phyloP scores from a whole-genome alignment of 139 green algal genomes.

The Tetraselmis striata region DNA sequence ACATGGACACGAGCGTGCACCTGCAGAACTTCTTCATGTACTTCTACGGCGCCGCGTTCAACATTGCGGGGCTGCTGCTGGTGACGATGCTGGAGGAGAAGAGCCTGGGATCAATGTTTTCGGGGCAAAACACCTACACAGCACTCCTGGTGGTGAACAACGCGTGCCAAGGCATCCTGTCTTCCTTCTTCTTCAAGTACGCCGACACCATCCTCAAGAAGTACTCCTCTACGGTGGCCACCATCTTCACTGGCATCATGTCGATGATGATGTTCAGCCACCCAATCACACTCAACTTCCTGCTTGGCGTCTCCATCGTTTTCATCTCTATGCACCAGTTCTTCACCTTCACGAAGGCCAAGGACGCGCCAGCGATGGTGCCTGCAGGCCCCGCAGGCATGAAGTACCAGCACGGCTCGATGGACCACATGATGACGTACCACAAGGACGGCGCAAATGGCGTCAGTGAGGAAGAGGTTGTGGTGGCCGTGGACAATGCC shows the following conservation, averaged over 20 bases:
- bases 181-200: slow-evolving; percentile 97
- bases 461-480: too few relatives aligned
- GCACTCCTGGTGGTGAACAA: slow-evolving; percentile 88
- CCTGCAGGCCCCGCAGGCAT: too few relatives aligned
- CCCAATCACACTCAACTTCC: slow-evolving; percentile 86
- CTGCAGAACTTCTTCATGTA: slow-evolving; percentile 98
- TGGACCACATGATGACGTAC: too few relatives aligned
- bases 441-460: too few relatives aligned
- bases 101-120: slow-evolving; percentile 43
- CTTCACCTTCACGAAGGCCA: too few relatives aligned
- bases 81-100: slow-evolving; percentile 13
- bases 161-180: slow-evolving; percentile 85
- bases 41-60: slow-evolving; percentile 85
- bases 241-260: slow-evolving; percentile 89
- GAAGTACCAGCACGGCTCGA: too few relatives aligned
- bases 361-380: too few relatives aligned
- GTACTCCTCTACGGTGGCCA: slow-evolving; percentile 89
- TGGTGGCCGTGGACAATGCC: too few relatives aligned
- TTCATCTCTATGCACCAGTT: slow-evolving; percentile 97
- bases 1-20: slow-evolving; percentile 94
- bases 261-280: slow-evolving; percentile 84
- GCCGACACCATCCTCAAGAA: slow-evolving; percentile 97
- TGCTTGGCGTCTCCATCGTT: slow-evolving; percentile 90
- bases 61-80: slow-evolving; percentile 53
- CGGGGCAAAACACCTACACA: slow-evolving; percentile 56